phyloP scores from a whole-genome alignment of 495 filamentous ascomycete species.

The Talaromyces proteolyticus region DNA sequence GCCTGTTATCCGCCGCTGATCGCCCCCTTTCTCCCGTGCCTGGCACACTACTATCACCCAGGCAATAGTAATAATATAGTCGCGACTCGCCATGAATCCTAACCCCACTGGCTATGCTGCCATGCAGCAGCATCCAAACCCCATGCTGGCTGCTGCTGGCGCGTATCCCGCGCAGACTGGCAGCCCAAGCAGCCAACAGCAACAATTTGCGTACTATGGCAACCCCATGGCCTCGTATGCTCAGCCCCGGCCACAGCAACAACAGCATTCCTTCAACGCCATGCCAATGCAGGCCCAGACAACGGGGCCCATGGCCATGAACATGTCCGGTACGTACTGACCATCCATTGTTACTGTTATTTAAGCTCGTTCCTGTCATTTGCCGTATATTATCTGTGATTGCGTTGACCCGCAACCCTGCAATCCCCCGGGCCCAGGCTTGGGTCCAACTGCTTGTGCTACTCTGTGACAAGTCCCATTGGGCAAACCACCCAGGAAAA shows the following conservation, averaged over 20 bases:
- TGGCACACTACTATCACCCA: neutral
- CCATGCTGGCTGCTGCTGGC: conserved; percentile 10
- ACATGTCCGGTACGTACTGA: conserved; percentile 28
- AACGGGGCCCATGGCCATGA: conserved; percentile 37
- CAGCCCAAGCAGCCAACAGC: conserved; percentile 24
- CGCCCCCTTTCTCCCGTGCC: neutral
- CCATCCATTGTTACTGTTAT: conserved; percentile 11
- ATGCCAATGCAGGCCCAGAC: conserved; percentile 34
- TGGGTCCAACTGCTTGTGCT: neutral
- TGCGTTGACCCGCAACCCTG: conserved; percentile 7
- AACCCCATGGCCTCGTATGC: conserved; percentile 34
- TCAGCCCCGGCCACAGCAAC: conserved; percentile 17
- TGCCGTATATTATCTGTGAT: conserved; percentile 5
- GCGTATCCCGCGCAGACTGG: conserved; percentile 34
- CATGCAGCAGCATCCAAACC: conserved; percentile 16
- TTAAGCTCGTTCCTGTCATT: conserved; percentile 5
- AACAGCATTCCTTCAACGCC: conserved; percentile 34
- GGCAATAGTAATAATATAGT: too few species aligned
- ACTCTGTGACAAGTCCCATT: too few species aligned
- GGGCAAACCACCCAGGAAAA: too few species aligned
- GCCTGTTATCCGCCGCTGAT: neutral
- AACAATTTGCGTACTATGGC: conserved; percentile 28
- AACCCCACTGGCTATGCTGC: conserved; percentile 34
- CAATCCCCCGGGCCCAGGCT: neutral
- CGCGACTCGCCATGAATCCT: conserved; percentile 29